Percentiles rank a stretch among this genome's conserved stretches.
Evolutionary conservation across 2,329 filamentous ascomycete species (phyloP).

Genomic region (Colletotrichum magnum): DNA sequence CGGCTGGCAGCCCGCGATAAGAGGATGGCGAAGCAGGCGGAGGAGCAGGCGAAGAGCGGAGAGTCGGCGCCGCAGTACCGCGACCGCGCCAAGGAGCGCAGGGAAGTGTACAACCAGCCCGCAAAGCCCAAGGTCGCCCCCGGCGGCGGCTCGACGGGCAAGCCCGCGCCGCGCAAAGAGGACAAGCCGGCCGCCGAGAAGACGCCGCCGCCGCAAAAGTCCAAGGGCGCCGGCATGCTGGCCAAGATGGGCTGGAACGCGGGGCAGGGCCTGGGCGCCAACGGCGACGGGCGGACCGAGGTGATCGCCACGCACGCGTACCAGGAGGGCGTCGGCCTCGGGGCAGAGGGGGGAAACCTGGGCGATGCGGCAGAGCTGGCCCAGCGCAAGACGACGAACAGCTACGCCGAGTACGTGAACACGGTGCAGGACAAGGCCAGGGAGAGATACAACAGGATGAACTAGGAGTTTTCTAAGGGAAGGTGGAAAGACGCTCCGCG

Average conservation of each 20-base stretch:
- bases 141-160: conserved; percentile 42
- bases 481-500: not conserved
- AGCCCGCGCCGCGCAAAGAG: conserved; percentile 50
- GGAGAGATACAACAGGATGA: conserved; percentile 74
- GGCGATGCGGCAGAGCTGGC: conserved; percentile 78
- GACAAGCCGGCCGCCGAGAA: conserved; percentile 47
- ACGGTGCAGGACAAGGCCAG: conserved; percentile 76
- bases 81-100: conserved; percentile 78
- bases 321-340: conserved; percentile 77
- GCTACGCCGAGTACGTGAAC: conserved; percentile 73
- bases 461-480: not conserved
- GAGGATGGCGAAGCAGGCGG: conserved; percentile 49
- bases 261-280: conserved; percentile 75
- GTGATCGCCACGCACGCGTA: conserved; percentile 77
- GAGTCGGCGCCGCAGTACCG: conserved; percentile 62
- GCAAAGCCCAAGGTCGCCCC: conserved; percentile 59
- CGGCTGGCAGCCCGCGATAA: conserved; percentile 54
- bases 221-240: conserved; percentile 77
- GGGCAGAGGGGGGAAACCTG: conserved; percentile 77
- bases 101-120: conserved; percentile 73
- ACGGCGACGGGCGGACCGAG: conserved; percentile 73
- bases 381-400: conserved; percentile 71
- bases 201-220: conserved; percentile 55
- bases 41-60: conserved; percentile 42
- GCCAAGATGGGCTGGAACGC: conserved; percentile 81